phyloP scores from a whole-genome alignment of 768 basidiomycete species.

The Cubamyces sp. region DNA sequence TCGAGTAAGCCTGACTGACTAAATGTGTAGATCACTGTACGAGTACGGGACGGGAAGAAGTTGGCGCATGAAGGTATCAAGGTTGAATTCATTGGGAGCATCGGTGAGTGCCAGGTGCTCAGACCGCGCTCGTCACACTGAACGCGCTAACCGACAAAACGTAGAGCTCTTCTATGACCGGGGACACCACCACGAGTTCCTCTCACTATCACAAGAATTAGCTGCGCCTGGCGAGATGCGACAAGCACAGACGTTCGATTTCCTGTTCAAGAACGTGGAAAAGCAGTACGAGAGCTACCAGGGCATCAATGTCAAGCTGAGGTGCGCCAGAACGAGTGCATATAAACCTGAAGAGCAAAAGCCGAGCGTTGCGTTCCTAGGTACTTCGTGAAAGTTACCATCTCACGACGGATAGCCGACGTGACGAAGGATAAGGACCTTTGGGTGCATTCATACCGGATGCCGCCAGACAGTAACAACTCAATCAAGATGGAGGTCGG shows the following conservation, averaged over 20 bases:
- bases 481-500: constrained; percentile 99
- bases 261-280: constrained; percentile 98
- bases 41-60: constrained; percentile 94
- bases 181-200: constrained; percentile 97
- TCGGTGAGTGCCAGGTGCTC: constrained; percentile 60
- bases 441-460: constrained; percentile 98
- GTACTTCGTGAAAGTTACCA: constrained; percentile 89
- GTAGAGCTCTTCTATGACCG: constrained; percentile 93
- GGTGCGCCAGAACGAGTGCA: constrained; percentile 53
- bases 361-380: constrained; percentile 44
- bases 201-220: constrained; percentile 93
- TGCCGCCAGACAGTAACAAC: constrained; percentile 98
- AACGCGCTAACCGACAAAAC: neutral
- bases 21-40: constrained; percentile 68
- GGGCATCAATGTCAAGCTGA: constrained; percentile 96
- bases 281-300: constrained; percentile 98
- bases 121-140: neutral
- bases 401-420: constrained; percentile 91
- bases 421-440: constrained; percentile 91
- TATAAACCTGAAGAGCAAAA: neutral
- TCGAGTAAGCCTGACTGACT: neutral
- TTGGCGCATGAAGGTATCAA: constrained; percentile 95
- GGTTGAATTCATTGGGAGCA: constrained; percentile 95
- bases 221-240: constrained; percentile 97
- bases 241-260: constrained; percentile 94